Evolutionary conservation across 768 basidiomycete genomes (phyloP), one percentile per base, ranked within the genome.

Genomic region (Tylopilus sp.): DNA sequence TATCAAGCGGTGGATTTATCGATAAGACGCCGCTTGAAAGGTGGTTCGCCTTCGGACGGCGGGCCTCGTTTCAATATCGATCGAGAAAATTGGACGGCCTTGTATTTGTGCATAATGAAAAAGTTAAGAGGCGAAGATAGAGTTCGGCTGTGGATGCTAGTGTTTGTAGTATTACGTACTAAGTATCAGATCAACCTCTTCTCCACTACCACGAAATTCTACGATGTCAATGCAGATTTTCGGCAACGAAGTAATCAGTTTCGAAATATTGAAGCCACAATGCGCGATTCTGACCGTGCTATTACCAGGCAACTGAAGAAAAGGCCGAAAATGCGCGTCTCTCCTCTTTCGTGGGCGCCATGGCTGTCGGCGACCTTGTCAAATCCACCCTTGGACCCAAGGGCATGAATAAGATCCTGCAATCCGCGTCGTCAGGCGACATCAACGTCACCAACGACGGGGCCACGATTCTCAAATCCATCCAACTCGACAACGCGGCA

Each of bases 341-440:
- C 58, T 94, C 94, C 4, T 95, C 93, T 3, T 99, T 99, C 70
- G 91, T 99, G 48, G 97, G 97, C 30, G 95, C 97, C 6, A 83
- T 97, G 60, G 97, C 97, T 0, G 79, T 99, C 30, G 97, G 97
- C 39, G 97, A 99, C 75, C 84, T 99, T 58, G 95, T 99, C 64
- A 98, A 98, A 74, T 95, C 94, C 1, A 99, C 97, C 8, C 80
- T 99, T 3, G 97, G 97, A 9, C 97, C 97, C 21, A 98, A 99
- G 71, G 97, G 97, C 49, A 99, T 98, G 95, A 98, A 98, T 84
- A 98, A 98, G 77, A 98, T 99, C 56, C 82, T 99, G 15, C 95
- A 95, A 70, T 95, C 92, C 2, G 83, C 71, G 2, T 91, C 93
- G 6, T 82, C 87, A 0, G 92, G 93, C 6, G 90, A 94, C 25